Evolutionary conservation across 768 basidiomycete species (phyloP).

Genomic region (Amanita pallidorosea): DNA sequence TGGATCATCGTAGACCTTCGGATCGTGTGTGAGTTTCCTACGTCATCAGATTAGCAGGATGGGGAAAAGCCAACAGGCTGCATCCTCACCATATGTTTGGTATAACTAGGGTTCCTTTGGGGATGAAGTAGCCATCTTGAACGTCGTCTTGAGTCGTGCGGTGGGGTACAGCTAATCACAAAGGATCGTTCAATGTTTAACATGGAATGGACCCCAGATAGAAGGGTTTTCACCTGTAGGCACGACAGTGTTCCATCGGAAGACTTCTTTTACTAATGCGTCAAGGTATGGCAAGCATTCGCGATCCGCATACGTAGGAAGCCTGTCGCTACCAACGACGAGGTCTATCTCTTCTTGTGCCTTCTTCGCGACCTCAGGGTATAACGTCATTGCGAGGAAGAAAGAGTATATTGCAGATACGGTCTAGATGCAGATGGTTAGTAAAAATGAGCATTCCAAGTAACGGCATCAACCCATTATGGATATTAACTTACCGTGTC

Average conservation of each 20-base stretch:
- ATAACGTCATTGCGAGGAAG: conserved; percentile 49
- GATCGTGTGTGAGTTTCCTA: conserved; percentile 46
- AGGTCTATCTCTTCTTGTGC: conserved; percentile 55
- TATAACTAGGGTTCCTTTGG: conserved; percentile 43
- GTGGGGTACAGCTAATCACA: conserved; percentile 36
- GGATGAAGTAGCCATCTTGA: conserved; percentile 52
- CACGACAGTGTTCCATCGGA: conserved; percentile 37
- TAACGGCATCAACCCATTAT: not conserved
- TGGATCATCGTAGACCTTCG: conserved; percentile 41
- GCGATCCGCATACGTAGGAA: conserved; percentile 51
- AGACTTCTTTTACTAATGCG: conserved; percentile 49
- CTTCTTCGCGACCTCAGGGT: conserved; percentile 45
- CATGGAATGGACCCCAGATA: not conserved
- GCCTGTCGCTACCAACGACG: conserved; percentile 46
- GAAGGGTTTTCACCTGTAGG: conserved; percentile 25
- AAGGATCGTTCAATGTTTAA: conserved; percentile 8
- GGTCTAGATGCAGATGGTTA: conserved; percentile 27
- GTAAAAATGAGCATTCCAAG: not conserved
- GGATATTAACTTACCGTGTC: conserved; percentile 31
- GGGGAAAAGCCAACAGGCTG: not conserved
- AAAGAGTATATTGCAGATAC: conserved; percentile 52
- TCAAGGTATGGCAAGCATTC: conserved; percentile 47
- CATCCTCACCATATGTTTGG: conserved; percentile 35
- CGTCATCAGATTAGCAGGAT: conserved; percentile 4
- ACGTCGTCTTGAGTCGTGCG: conserved; percentile 49